Evolutionary conservation across 1,284 basidiomycete genomes (phyloP), one percentile per base, ranked within the genome.

Genomic region (Fomitopsis palustris): DNA sequence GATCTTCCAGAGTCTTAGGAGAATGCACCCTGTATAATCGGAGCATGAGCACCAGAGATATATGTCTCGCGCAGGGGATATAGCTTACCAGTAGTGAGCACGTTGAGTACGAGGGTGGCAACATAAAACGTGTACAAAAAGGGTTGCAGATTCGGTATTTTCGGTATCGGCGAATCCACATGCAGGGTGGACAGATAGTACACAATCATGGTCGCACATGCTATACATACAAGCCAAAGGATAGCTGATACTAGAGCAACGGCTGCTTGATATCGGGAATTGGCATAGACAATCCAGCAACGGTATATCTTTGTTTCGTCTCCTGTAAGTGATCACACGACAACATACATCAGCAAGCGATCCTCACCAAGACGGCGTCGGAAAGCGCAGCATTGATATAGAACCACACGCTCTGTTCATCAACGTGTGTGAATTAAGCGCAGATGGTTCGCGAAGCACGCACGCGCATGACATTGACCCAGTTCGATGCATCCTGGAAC

Each of bases 1-100:
- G 17, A 57, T 67, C 6, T 59, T 66, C 72, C 75, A 75, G 29
- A 77, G 73, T 10, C 71, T 68, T 53, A 69, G 63, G 2, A 78
- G 70, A 39, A 78, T 76, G 29, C 76, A 19, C 12, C 53, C 53
- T 55, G 27, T 33, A 14, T 47, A 4, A n/a, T n/a, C n/a, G n/a
- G n/a, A n/a, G n/a, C n/a, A n/a, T n/a, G n/a, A n/a, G n/a, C n/a
- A n/a, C n/a, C n/a, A n/a, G n/a, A n/a, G n/a, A n/a, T n/a, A n/a
- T n/a, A n/a, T n/a, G n/a, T n/a, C n/a, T n/a, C n/a, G n/a, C n/a
- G 29, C 4, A 23, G 25, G 8, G 29, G 12, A 27, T 27, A 25
- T 5, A n/a, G n/a, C 27, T 19, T 27, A 55, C 53, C 39, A 12
- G 53, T 55, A 25, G 37, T 12, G n/a, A 43, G 23, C 2, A 55